Evolutionary conservation across 2,329 filamentous ascomycete species (phyloP).

Genomic region (Penicillium sp.): DNA sequence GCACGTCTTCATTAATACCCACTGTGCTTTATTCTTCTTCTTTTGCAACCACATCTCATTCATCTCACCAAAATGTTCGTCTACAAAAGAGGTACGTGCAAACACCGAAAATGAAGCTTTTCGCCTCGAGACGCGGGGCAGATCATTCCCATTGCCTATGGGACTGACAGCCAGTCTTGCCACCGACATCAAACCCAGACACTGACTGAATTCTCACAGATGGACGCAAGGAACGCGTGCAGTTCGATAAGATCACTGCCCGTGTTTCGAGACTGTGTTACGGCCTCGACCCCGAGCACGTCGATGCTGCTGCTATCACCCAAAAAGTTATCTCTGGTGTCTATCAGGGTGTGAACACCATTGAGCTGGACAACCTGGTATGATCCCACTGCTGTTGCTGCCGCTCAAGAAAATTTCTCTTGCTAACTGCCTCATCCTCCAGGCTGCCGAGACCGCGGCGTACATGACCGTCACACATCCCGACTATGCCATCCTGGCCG

Average conservation of each 20-base stretch:
- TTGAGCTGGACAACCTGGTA: conserved; percentile 96
- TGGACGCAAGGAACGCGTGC: conserved; percentile 98
- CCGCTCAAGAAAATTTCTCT: background rate
- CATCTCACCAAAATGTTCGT: conserved; percentile 55
- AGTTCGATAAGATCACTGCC: conserved; percentile 99
- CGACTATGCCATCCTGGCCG: conserved; percentile 97
- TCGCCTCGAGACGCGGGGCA: background rate
- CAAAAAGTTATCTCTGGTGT: conserved; percentile 99
- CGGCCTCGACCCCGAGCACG: conserved; percentile 90
- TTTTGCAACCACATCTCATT: conserved; percentile 9
- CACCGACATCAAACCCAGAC: conserved; percentile 12
- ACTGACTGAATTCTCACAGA: conserved; percentile 56
- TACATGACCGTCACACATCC: conserved; percentile 99
- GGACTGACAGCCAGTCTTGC: conserved; percentile 10
- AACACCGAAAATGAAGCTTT: background rate
- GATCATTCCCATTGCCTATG: background rate
- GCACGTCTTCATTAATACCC: conserved; percentile 26
- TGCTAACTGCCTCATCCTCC: conserved; percentile 24
- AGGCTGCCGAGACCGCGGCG: conserved; percentile 97
- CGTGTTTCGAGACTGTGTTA: conserved; percentile 97
- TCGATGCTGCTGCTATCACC: conserved; percentile 96
- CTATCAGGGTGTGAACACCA: conserved; percentile 94
- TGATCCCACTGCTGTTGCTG: conserved; percentile 35
- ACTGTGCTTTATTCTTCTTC: conserved; percentile 16
- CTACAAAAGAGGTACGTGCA: conserved; percentile 59